Conservation (phyloP, 257 asterid species). For the Mentha longifolia region DNA sequence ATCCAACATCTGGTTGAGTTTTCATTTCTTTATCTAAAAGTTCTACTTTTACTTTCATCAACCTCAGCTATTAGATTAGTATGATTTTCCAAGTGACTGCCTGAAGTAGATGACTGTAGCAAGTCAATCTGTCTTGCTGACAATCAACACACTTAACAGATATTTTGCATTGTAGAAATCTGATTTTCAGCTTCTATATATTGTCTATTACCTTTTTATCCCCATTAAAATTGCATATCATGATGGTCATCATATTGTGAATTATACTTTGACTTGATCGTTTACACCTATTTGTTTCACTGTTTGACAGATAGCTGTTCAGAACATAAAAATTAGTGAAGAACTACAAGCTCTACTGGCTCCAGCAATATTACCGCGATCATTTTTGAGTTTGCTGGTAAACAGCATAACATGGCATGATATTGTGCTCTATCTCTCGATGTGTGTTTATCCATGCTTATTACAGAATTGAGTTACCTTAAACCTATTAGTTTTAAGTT, state of each 20-base stretch:
- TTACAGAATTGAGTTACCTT: not conserved
- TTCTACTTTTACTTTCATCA: slow-evolving; percentile 11
- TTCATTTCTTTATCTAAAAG: not conserved
- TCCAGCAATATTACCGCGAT: slow-evolving; percentile 86
- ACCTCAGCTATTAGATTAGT: not conserved
- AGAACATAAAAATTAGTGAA: slow-evolving; percentile 72
- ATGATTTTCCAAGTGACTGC: not conserved
- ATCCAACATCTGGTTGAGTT: not conserved
- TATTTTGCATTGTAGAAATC: not conserved
- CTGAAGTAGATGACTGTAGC: slow-evolving; percentile 8
- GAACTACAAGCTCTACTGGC: slow-evolving; percentile 78
- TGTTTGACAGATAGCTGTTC: slow-evolving; percentile 65
- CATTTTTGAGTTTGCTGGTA: slow-evolving; percentile 82
- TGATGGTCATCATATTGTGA: slow-evolving; percentile 6
- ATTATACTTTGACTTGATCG: not conserved
- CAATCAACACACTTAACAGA: not conserved
- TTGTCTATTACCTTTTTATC: slow-evolving; percentile 5
- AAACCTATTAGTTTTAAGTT: not conserved
- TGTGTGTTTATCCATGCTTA: slow-evolving; percentile 3
- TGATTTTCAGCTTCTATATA: not conserved
- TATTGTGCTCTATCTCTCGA: too few relatives aligned
- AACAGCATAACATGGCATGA: not conserved
- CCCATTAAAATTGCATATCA: slow-evolving; percentile 15
- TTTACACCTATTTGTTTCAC: slow-evolving; percentile 22
- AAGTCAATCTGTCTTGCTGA: not conserved